phyloP scores from a whole-genome alignment of 2,329 filamentous ascomycete species.

The Emmonsia crescens region DNA sequence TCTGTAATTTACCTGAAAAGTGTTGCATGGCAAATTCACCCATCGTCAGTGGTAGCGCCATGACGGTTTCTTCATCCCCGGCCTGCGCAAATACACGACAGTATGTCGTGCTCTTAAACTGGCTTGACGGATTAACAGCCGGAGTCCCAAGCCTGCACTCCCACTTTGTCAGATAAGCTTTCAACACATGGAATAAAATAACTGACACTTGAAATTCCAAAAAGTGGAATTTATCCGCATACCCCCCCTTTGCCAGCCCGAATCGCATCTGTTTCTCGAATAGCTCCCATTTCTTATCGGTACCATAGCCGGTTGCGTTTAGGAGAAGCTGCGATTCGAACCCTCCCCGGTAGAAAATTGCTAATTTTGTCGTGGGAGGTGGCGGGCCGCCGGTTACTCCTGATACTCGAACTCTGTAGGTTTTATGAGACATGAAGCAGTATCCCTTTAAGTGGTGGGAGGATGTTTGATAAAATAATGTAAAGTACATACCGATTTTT shows the following conservation, averaged over 20 bases:
- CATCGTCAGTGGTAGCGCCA: constrained; percentile 22
- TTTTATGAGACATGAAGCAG: not conserved
- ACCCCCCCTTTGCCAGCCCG: constrained; percentile 30
- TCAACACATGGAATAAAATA: not conserved
- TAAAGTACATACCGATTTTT: constrained; percentile 18
- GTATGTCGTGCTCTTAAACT: constrained; percentile 36
- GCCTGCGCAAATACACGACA: constrained; percentile 37
- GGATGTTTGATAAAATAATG: not conserved
- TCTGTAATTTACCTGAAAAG: constrained; percentile 23
- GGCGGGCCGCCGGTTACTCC: constrained; percentile 35
- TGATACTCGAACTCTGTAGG: constrained; percentile 30
- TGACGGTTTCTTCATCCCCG: constrained; percentile 18
- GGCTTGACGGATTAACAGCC: constrained; percentile 28
- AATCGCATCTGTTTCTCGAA: constrained; percentile 39
- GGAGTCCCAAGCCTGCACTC: constrained; percentile 26
- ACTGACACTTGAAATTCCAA: constrained; percentile 42
- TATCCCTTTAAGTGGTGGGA: not conserved
- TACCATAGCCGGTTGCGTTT: constrained; percentile 41
- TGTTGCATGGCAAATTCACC: constrained; percentile 34
- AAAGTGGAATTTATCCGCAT: constrained; percentile 35
- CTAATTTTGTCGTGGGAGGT: constrained; percentile 42
- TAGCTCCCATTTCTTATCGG: constrained; percentile 39
- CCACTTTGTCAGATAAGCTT: too few relatives aligned
- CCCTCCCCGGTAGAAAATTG: constrained; percentile 41
- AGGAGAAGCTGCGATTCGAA: constrained; percentile 37